phyloP scores from a whole-genome alignment of 2,329 filamentous ascomycete species.

The Didymella keratinophila region DNA sequence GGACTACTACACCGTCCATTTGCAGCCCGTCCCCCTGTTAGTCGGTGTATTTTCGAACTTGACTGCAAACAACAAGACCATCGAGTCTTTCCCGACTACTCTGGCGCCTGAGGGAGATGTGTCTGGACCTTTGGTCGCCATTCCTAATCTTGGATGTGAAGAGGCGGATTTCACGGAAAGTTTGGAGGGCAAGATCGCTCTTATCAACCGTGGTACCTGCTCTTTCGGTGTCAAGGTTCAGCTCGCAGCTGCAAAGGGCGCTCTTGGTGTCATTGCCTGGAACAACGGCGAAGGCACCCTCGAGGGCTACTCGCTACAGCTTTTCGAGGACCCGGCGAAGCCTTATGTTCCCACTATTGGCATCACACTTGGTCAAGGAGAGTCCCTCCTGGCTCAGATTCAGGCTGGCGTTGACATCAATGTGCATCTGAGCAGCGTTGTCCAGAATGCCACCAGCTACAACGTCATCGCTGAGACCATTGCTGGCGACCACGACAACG shows the following conservation, averaged over 20 bases:
- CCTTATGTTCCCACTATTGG: constrained; percentile 72
- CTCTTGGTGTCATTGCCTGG: constrained; percentile 73
- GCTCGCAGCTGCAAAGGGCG: constrained; percentile 64
- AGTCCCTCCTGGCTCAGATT: constrained; percentile 63
- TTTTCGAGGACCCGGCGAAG: constrained; percentile 64
- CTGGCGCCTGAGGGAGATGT: constrained; percentile 44
- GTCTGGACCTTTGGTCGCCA: constrained; percentile 41
- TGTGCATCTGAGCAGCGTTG: constrained; percentile 39
- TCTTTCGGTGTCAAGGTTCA: constrained; percentile 75
- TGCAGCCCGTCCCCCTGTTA: constrained; percentile 39
- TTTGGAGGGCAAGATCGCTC: constrained; percentile 70
- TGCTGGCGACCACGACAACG: constrained; percentile 65
- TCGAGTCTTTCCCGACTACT: constrained; percentile 37
- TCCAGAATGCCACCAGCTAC: constrained; percentile 37
- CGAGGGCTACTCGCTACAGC: constrained; percentile 46
- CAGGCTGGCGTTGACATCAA: constrained; percentile 47
- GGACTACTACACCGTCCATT: constrained; percentile 50
- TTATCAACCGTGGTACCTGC: constrained; percentile 75
- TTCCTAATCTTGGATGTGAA: constrained; percentile 47
- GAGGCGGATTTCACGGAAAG: constrained; percentile 67
- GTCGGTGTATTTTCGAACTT: constrained; percentile 41
- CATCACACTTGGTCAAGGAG: constrained; percentile 67
- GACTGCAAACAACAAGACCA: constrained; percentile 39
- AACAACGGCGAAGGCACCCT: constrained; percentile 71
- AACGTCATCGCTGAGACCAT: constrained; percentile 70